A percentile compares a stretch with the other conserved stretches of the same genome.
Evolutionary conservation across 2,329 filamentous ascomycete genomes (phyloP).

Genomic region (Apiospora rasikravindrae): DNA sequence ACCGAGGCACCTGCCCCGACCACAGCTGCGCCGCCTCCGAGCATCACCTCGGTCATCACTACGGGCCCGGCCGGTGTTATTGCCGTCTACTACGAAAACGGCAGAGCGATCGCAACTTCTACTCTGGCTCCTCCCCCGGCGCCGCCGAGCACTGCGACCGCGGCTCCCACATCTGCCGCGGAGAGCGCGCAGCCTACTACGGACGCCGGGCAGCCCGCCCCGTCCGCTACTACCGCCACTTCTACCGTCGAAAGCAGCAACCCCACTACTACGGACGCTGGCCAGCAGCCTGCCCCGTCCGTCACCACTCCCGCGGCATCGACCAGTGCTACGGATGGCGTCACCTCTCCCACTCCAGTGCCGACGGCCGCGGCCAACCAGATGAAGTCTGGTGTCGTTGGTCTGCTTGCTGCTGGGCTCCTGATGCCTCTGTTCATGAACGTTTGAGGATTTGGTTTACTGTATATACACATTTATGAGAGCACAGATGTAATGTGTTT

Average conservation of each 20-base stretch:
- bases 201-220: neutral
- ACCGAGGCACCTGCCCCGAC: conserved; percentile 26
- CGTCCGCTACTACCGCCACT: neutral
- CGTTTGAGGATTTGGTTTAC: neutral
- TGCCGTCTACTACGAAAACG: conserved; percentile 24
- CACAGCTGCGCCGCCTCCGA: conserved; percentile 4
- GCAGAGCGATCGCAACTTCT: conserved; percentile 23
- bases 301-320: conserved; percentile 12
- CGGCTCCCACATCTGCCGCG: conserved; percentile 6
- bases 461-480: neutral
- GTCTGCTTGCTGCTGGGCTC: conserved; percentile 5
- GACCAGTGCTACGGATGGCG: neutral
- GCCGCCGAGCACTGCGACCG: conserved; percentile 3
- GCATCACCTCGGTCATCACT: conserved; percentile 8
- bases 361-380: conserved; percentile 20
- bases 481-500: neutral
- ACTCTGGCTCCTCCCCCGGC: conserved; percentile 20
- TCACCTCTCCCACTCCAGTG: conserved; percentile 20
- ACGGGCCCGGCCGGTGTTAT: conserved; percentile 19
- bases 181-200: conserved; percentile 22
- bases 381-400: conserved; percentile 2
- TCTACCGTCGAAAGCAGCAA: neutral
- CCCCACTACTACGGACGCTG: neutral
- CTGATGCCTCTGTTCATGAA: neutral
- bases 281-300: neutral